Evolutionary conservation across 2,329 filamentous ascomycete genomes (phyloP).

Genomic region (Westerdykella ornata): DNA sequence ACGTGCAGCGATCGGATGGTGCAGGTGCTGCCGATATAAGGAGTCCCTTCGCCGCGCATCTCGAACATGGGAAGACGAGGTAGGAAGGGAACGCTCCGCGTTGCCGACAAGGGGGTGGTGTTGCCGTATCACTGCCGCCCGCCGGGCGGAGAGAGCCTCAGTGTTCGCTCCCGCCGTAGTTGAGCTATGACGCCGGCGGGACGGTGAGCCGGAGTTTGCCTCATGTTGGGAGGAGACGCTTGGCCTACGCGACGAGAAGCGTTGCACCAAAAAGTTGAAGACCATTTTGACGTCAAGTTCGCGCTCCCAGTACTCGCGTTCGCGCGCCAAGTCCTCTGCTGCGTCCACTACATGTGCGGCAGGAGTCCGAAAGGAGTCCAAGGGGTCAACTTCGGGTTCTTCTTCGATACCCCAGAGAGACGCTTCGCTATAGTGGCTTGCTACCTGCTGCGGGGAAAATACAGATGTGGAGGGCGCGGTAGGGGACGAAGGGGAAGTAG

Average conservation of each 20-base stretch:
- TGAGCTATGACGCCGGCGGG: background rate
- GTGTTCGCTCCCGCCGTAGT: slow-evolving; percentile 4
- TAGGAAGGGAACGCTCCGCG: slow-evolving; percentile 18
- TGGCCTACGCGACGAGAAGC: slow-evolving; percentile 34
- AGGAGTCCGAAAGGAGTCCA: slow-evolving; percentile 41
- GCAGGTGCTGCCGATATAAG: slow-evolving; percentile 18
- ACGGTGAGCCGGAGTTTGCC: slow-evolving; percentile 6
- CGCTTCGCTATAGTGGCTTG: slow-evolving; percentile 42
- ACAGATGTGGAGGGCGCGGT: slow-evolving; percentile 46
- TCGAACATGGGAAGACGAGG: slow-evolving; percentile 9
- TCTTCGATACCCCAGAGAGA: slow-evolving; percentile 63
- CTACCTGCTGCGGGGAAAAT: slow-evolving; percentile 27
- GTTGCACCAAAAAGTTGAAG: slow-evolving; percentile 57
- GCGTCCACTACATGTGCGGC: slow-evolving; percentile 12
- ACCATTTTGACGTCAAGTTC: slow-evolving; percentile 87
- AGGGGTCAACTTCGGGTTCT: slow-evolving; percentile 41
- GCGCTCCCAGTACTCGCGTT: slow-evolving; percentile 82
- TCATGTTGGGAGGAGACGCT: slow-evolving; percentile 18
- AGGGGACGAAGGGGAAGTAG: slow-evolving; percentile 22
- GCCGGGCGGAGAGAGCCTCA: slow-evolving; percentile 47
- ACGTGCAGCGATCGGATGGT: slow-evolving; percentile 12
- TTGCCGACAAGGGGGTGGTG: slow-evolving; percentile 76
- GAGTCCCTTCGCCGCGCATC: slow-evolving; percentile 18
- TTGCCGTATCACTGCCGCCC: slow-evolving; percentile 76
- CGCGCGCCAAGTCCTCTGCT: slow-evolving; percentile 37